Conservation (phyloP, 2,329 filamentous ascomycete genomes). For the Talaromyces sp. region DNA sequence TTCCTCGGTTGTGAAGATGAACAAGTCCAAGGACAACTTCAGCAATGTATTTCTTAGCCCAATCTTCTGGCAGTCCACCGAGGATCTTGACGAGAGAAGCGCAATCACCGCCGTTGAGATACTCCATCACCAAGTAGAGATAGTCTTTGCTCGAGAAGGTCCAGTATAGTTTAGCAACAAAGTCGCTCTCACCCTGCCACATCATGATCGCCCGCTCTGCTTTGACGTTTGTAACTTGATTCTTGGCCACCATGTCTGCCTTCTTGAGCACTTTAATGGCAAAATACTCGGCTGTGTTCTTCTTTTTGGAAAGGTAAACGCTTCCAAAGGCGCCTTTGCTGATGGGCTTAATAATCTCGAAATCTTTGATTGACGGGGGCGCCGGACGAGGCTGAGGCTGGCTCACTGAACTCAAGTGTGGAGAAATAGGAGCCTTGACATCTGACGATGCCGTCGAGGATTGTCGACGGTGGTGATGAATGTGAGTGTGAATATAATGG, state of each 20-base stretch:
- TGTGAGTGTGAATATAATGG: constrained; percentile 44
- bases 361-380: constrained; percentile 96
- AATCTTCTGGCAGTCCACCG: constrained; percentile 87
- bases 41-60: constrained; percentile 95
- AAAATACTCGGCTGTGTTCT: constrained; percentile 95
- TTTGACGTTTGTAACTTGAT: constrained; percentile 98
- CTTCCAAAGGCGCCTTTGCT: constrained; percentile 98
- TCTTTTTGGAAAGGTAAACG: constrained; percentile 97
- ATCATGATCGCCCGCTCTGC: constrained; percentile 99
- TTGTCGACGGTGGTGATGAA: constrained; percentile 72
- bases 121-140: constrained; percentile 98
- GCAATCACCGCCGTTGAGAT: constrained; percentile 94
- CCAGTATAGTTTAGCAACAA: constrained; percentile 98
- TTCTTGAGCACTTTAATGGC: constrained; percentile 98
- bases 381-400: constrained; percentile 82
- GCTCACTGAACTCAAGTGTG: constrained; percentile 68
- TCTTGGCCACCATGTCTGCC: constrained; percentile 99
- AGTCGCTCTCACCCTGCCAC: constrained; percentile 99
- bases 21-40: constrained; percentile 97
- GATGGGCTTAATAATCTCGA: constrained; percentile 98
- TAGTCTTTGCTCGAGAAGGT: constrained; percentile 99
- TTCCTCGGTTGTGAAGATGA: constrained; percentile 86
- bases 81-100: constrained; percentile 93
- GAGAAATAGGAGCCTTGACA: constrained; percentile 67
- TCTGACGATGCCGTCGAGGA: constrained; percentile 76